phyloP scores from a whole-genome alignment of 2,329 filamentous ascomycete species.

The Venturia oleaginea region DNA sequence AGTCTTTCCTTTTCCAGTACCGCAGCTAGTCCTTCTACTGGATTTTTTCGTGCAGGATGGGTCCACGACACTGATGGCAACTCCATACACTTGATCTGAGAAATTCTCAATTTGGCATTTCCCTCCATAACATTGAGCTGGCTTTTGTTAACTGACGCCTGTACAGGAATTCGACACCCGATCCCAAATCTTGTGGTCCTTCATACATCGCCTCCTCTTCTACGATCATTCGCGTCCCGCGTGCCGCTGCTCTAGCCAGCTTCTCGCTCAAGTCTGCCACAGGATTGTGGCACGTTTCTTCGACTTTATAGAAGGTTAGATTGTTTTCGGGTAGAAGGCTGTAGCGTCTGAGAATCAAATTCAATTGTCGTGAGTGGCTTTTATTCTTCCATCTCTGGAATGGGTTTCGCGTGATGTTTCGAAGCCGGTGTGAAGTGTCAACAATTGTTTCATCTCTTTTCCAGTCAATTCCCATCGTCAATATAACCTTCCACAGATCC shows the following conservation, averaged over 20 bases:
- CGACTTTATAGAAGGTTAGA: background rate
- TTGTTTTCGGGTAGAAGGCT: background rate
- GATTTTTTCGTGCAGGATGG: background rate
- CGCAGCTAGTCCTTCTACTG: background rate
- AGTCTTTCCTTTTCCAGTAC: background rate
- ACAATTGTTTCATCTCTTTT: background rate
- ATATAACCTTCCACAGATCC: background rate
- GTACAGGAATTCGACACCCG: background rate
- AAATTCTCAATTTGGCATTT: background rate
- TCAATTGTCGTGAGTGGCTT: background rate
- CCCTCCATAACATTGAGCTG: background rate
- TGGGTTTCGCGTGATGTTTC: background rate
- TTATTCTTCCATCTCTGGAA: background rate
- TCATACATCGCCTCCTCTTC: background rate
- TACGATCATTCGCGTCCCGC: background rate
- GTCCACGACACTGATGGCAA: background rate
- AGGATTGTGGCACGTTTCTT: background rate
- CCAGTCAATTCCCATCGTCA: background rate
- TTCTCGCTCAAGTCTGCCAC: background rate
- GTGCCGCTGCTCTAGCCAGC: background rate
- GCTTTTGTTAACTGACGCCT: background rate
- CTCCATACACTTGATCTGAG: constrained; percentile 1
- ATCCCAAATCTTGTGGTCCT: background rate
- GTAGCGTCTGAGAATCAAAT: background rate
- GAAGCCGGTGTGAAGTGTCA: background rate